phyloP scores from a whole-genome alignment of 805 yeast genomes.

The Ogataea salicorniae region DNA sequence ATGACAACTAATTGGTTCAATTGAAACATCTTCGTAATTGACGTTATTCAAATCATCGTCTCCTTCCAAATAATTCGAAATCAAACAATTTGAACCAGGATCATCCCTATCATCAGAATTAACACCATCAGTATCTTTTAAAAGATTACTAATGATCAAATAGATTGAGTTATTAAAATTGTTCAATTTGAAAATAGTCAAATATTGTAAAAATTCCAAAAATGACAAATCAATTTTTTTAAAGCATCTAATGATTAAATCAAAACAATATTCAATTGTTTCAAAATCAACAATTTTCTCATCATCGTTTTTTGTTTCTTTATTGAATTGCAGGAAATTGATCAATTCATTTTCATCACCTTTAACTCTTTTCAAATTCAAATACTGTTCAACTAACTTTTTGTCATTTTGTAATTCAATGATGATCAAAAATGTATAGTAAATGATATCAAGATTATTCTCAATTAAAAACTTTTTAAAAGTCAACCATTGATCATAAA shows the following conservation, averaged over 20 bases:
- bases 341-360: constrained; percentile 9
- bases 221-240: constrained; percentile 17
- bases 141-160: constrained; percentile 16
- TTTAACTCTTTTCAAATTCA: constrained; percentile 12
- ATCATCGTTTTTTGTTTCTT: background rate
- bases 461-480: constrained; percentile 12
- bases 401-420: constrained; percentile 21
- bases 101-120: background rate
- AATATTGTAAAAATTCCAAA: constrained; percentile 16
- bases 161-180: constrained; percentile 25
- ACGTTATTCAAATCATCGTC: constrained; percentile 6
- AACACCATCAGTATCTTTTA: background rate
- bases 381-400: constrained; percentile 11
- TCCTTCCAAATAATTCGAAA: constrained; percentile 6
- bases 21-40: constrained; percentile 24
- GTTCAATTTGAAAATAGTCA: constrained; percentile 22
- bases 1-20: constrained; percentile 16
- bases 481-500: constrained; percentile 21
- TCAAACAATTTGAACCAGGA: constrained; percentile 12
- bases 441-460: constrained; percentile 14
- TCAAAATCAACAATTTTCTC: background rate
- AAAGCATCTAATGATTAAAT: constrained; percentile 18
- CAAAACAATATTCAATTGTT: constrained; percentile 10
- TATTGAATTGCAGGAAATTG: constrained; percentile 4
- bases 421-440: constrained; percentile 16